These are phyloP conservation scores for Phytophthora tentaculata DNA, from an alignment of 352 stramenopile genomes.

Conservation along the genomic window DNA sequence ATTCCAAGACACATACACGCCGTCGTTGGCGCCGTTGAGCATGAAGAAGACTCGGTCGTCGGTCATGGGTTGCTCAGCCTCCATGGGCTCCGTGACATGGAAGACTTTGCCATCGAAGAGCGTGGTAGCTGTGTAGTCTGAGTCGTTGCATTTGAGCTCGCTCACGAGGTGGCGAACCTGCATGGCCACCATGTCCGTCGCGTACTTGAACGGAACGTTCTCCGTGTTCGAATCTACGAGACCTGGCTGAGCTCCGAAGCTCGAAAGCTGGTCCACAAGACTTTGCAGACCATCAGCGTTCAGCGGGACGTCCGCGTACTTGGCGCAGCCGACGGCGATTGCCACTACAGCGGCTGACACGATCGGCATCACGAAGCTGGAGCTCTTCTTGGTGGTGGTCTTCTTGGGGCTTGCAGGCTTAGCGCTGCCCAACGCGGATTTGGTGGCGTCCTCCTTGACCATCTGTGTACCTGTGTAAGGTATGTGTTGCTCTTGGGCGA, in stretches of 20 bases:
- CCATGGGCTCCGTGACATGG: constrained; percentile 67
- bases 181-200: constrained; percentile 55
- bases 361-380: constrained; percentile 22
- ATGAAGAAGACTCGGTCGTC: constrained; percentile 81
- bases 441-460: constrained; percentile 20
- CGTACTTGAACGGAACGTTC: constrained; percentile 61
- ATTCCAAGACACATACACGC: constrained; percentile 83
- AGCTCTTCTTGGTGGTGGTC: constrained; percentile 22
- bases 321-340: constrained; percentile 29
- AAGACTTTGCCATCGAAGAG: constrained; percentile 46
- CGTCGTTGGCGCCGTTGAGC: constrained; percentile 84
- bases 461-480: constrained; percentile 17
- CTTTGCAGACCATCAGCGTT: constrained; percentile 26
- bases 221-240: constrained; percentile 19
- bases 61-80: constrained; percentile 26
- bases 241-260: constrained; percentile 2
- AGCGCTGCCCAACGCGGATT: background rate
- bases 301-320: constrained; percentile 39
- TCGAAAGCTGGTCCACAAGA: constrained; percentile 23
- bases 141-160: constrained; percentile 43
- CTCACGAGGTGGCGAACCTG: constrained; percentile 51
- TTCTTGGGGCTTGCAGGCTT: constrained; percentile 23
- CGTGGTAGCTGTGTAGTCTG: constrained; percentile 38
- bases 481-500: constrained; percentile 2
- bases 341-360: constrained; percentile 33